A percentile compares a stretch with the other conserved stretches of the same genome.
These are phyloP conservation scores for Zalerion maritima DNA, from an alignment of 495 filamentous ascomycete genomes.

Conservation along the genomic window DNA sequence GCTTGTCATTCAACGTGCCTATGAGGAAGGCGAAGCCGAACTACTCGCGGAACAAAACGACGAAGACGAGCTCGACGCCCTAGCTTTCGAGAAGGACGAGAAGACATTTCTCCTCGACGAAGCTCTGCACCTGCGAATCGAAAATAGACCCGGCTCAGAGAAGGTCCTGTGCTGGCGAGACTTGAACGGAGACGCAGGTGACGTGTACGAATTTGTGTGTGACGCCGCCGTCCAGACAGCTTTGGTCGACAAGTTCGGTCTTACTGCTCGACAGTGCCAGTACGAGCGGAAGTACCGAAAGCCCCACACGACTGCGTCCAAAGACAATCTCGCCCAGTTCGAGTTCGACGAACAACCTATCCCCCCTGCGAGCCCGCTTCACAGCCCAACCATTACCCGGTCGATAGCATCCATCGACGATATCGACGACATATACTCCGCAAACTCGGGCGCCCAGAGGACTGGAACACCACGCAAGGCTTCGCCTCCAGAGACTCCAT, in stretches of 20 bases:
- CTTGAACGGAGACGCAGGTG: conserved; percentile 80
- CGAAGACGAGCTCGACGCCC: conserved; percentile 56
- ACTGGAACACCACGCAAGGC: conserved; percentile 10
- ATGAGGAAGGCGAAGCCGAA: conserved; percentile 94
- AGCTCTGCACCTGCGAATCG: conserved; percentile 71
- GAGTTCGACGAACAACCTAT: conserved; percentile 70
- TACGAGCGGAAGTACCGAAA: conserved; percentile 89
- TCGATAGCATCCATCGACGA: conserved; percentile 32
- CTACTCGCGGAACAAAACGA: conserved; percentile 68
- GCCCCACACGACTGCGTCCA: conserved; percentile 63
- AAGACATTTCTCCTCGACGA: conserved; percentile 93
- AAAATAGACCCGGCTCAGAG: conserved; percentile 59
- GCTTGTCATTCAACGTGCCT: conserved; percentile 86
- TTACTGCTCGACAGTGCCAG: conserved; percentile 80
- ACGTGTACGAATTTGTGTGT: conserved; percentile 94
- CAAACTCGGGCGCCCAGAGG: conserved; percentile 19
- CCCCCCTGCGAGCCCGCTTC: conserved; percentile 63
- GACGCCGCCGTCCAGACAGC: conserved; percentile 53
- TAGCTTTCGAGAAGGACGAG: conserved; percentile 72
- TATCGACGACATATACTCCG: conserved; percentile 21
- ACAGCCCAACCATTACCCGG: conserved; percentile 43
- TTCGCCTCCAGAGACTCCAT: conserved; percentile 11
- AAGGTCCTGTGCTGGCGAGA: conserved; percentile 90
- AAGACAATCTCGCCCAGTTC: conserved; percentile 67
- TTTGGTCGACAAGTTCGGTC: conserved; percentile 67